Evolutionary conservation across 495 filamentous ascomycete genomes (phyloP), one percentile per base, ranked within the genome.

Genomic region (Parachaetomium inaequale): DNA sequence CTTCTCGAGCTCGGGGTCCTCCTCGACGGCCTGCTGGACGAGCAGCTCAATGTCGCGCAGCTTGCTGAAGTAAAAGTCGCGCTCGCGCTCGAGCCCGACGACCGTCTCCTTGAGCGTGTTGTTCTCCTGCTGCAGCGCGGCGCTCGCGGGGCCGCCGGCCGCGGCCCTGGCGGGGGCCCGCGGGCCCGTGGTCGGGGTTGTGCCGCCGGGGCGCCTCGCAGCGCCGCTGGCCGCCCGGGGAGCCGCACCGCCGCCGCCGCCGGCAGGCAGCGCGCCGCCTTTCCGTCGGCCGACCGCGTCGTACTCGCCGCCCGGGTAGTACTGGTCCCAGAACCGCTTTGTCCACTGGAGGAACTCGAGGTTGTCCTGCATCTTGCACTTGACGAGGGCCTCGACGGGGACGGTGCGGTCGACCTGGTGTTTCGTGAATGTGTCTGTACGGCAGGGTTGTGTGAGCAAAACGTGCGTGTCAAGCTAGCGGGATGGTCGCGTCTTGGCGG

Each of bases 361-460:
- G 79, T 98, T 98, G 74, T 98, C 94, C 78, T 98, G 94, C 91
- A 98, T 98, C 79, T 95, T 96, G 82, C 94, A 98, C 77, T 97
- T 98, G 65, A 92, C 83, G 59, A 98, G 87, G 66, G 84, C 79
- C 74, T 96, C 87, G 68, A 97, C 88, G 66, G 92, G 92, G 63
- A 98, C 85, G 26, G 87, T 86, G 67, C 90, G 91, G 58, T 97
- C 91, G 74, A 98, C 85, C 38, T 82, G 74, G 78, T 98, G 93
- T 66, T 87, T 86, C 38, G 88, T 84, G 73, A 98, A 98, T 50
- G 85, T 81, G 73, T 88, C 92, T 96, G 58, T 17, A 32, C 14
- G 63, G 12, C 55, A 23, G 43, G 29, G 2, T 3, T 11, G 58
- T 59, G 68, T 76, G 17, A 74, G 71, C 36, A 28, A 32, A n/a